A percentile compares a stretch with the other conserved stretches of the same genome.
Evolutionary conservation across 2,329 filamentous ascomycete genomes (phyloP).

Genomic region (Cytospora piceae): DNA sequence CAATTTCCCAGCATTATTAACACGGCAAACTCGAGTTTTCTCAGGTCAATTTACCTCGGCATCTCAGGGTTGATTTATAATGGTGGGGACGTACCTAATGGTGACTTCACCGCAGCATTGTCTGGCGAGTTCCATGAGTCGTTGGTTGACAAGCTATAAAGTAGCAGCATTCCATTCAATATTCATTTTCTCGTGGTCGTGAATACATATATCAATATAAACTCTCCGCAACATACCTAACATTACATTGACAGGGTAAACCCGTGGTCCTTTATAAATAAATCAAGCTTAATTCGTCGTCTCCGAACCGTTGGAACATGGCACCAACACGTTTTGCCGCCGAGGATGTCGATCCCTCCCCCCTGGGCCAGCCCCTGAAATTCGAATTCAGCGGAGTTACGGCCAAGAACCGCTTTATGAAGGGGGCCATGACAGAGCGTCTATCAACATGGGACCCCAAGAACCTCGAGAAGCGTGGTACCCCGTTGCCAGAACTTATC

Average conservation of each 20-base stretch:
- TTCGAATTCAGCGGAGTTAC: constrained; percentile 57
- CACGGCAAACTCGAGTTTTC: not conserved
- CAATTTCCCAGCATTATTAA: not conserved
- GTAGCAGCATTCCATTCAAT: not conserved
- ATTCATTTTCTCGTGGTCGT: not conserved
- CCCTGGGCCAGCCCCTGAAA: constrained; percentile 50
- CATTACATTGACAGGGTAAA: not conserved
- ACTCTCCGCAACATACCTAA: too few species aligned
- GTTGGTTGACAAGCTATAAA: not conserved
- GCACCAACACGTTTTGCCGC: constrained; percentile 25
- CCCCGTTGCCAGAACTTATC: constrained; percentile 46
- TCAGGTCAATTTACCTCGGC: not conserved
- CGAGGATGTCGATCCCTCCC: constrained; percentile 36
- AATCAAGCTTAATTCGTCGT: not conserved
- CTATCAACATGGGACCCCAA: constrained; percentile 63
- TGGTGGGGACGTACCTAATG: not conserved
- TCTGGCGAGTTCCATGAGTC: constrained; percentile 1
- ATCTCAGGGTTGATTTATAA: not conserved
- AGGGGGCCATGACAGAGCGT: constrained; percentile 69
- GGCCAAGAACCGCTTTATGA: constrained; percentile 68
- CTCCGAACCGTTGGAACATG: constrained; percentile 10
- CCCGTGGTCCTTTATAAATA: not conserved
- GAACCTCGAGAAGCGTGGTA: constrained; percentile 52
- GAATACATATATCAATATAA: too few species aligned
- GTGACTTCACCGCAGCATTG: not conserved